Conservation (phyloP, 441 rosid species). For the Brassica balearica region DNA sequence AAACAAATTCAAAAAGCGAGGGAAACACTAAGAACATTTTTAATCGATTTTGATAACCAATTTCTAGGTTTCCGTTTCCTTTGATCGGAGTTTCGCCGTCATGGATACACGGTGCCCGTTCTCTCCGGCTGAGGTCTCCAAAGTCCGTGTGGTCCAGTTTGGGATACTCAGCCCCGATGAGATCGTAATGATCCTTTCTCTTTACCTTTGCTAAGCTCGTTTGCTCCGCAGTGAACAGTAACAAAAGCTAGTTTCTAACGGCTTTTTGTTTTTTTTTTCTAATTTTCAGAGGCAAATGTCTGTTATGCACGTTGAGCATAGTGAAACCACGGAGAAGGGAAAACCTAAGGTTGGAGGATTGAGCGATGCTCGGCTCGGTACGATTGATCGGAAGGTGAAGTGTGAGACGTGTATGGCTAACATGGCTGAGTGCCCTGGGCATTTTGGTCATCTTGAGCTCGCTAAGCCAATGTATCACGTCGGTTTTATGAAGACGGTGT, state of each 20-base stretch:
- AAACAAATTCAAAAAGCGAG: constrained; percentile 26
- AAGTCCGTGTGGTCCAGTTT: constrained; percentile 70
- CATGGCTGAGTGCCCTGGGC: constrained; percentile 99
- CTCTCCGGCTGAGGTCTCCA: constrained; percentile 98
- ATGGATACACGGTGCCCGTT: constrained; percentile 91
- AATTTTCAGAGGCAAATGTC: constrained; percentile 93
- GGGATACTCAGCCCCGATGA: constrained; percentile 55
- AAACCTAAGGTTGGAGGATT: constrained; percentile 89
- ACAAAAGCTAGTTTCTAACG: constrained; percentile 15
- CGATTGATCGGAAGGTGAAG: constrained; percentile 91
- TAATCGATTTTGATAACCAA: neutral
- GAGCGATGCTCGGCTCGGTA: constrained; percentile 87
- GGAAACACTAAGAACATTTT: constrained; percentile 24
- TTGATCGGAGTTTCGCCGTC: constrained; percentile 47
- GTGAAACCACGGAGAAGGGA: constrained; percentile 96
- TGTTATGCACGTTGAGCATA: constrained; percentile 85
- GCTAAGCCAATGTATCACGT: constrained; percentile 99
- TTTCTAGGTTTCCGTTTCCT: constrained; percentile 34
- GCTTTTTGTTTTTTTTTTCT: neutral
- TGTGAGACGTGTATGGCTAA: constrained; percentile 95
- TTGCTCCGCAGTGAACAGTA: constrained; percentile 25
- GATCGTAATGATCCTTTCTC: constrained; percentile 43
- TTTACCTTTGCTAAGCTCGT: neutral
- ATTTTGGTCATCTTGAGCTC: constrained; percentile 96
- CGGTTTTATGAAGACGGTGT: constrained; percentile 93